Percentiles rank a stretch among this genome's conserved stretches.
phyloP scores from a whole-genome alignment of 2,329 filamentous ascomycete genomes.

The Exophiala sideris region DNA sequence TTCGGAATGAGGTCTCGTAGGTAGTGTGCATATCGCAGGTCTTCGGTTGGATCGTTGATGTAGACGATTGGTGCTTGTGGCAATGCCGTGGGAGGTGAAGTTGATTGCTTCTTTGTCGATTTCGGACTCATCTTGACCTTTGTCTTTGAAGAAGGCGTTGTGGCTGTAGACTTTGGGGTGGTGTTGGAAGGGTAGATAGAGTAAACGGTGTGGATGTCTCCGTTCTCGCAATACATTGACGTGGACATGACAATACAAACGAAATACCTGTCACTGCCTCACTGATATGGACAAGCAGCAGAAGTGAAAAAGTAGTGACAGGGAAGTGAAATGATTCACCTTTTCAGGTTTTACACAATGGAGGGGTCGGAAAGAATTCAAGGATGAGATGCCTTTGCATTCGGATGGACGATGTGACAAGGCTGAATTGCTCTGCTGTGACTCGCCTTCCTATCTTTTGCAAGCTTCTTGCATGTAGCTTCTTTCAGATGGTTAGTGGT shows the following conservation, averaged over 20 bases:
- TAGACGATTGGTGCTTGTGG: conserved; percentile 25
- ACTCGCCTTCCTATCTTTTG: no score
- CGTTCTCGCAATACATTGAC: not conserved
- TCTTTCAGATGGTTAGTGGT: no score
- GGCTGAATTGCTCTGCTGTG: no score
- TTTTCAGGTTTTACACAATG: no score
- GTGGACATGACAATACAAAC: not conserved
- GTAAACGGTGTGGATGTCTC: not conserved
- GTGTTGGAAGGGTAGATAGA: not conserved
- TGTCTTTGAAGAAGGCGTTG: not conserved
- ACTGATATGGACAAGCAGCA: no score
- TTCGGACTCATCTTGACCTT: not conserved
- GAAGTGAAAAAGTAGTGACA: not conserved
- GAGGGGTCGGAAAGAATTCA: no score
- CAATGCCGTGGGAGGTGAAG: not conserved
- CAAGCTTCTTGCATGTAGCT: no score
- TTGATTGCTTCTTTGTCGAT: conserved; percentile 17
- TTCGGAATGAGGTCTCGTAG: conserved; percentile 18
- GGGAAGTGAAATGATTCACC: not conserved
- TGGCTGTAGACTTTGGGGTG: not conserved
- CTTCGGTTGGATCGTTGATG: conserved; percentile 20
- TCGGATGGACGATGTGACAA: no score
- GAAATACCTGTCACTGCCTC: not conserved
- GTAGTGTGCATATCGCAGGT: conserved; percentile 10
- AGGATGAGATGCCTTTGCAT: no score